These are phyloP conservation scores for Collybiopsis confluens DNA, from an alignment of 768 basidiomycete species.

Conservation along the genomic window DNA sequence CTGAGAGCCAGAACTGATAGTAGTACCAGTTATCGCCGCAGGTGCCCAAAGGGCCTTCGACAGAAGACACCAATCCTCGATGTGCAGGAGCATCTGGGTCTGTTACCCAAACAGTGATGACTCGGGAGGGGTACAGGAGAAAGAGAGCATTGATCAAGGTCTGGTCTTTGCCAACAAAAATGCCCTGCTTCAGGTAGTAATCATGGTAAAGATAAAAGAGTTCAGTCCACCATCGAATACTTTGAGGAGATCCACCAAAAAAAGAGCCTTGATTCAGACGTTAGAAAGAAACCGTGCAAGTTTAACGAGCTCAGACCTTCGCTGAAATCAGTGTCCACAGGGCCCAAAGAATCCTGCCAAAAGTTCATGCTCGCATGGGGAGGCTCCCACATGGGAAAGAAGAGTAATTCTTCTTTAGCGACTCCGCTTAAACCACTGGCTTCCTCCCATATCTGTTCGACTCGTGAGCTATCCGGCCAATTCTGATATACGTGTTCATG, in stretches of 20 bases:
- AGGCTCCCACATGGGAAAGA: slow-evolving; percentile 40
- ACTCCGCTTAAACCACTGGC: slow-evolving; percentile 26
- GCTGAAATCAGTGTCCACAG: slow-evolving; percentile 46
- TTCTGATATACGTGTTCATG: slow-evolving; percentile 32
- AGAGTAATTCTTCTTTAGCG: slow-evolving; percentile 38
- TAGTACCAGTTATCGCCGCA: slow-evolving; percentile 45
- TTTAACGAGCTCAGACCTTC: slow-evolving; percentile 35
- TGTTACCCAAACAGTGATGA: slow-evolving; percentile 38
- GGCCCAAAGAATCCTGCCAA: slow-evolving; percentile 46
- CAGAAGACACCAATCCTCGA: slow-evolving; percentile 13
- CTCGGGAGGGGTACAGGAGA: slow-evolving; percentile 39
- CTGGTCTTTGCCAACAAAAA: slow-evolving; percentile 58
- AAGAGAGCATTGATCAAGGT: slow-evolving; percentile 46
- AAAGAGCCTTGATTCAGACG: slow-evolving; percentile 41
- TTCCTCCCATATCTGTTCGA: slow-evolving; percentile 34
- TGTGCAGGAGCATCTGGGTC: slow-evolving; percentile 21
- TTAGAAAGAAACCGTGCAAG: not conserved
- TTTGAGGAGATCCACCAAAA: slow-evolving; percentile 45
- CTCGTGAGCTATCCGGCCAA: slow-evolving; percentile 45
- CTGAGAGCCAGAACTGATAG: slow-evolving; percentile 47
- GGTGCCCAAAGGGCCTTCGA: slow-evolving; percentile 27
- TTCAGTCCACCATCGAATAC: slow-evolving; percentile 41
- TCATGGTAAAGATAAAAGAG: slow-evolving; percentile 50
- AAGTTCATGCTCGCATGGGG: slow-evolving; percentile 25
- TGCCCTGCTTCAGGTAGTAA: slow-evolving; percentile 39